Percentiles rank a stretch among this genome's conserved stretches.
Evolutionary conservation across 495 filamentous ascomycete genomes (phyloP).

Genomic region (Choiromyces venosus): DNA sequence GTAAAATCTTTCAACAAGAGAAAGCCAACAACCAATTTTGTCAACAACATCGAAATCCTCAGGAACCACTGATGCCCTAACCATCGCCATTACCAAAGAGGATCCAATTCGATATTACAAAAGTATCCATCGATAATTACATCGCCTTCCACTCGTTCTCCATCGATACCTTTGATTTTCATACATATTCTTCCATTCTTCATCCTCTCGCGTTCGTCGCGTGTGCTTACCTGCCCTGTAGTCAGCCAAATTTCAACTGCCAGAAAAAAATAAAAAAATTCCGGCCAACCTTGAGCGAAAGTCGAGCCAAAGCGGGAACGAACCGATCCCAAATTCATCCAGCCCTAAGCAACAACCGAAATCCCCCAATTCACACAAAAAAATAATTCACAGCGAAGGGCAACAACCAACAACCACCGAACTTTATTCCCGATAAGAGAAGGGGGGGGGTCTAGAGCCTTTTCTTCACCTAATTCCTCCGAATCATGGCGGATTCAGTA

Average conservation of each 20-base stretch:
- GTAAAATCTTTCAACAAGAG: too few species aligned
- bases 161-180: slow-evolving; percentile 22
- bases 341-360: slow-evolving; percentile 15
- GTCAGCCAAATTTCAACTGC: slow-evolving; percentile 19
- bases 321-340: slow-evolving; percentile 20
- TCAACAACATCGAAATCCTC: slow-evolving; percentile 2
- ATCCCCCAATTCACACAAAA: slow-evolving; percentile 8
- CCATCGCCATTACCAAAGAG: background rate
- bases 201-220: slow-evolving; percentile 28
- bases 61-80: slow-evolving; percentile 1
- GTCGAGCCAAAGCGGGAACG: slow-evolving; percentile 23
- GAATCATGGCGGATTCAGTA: slow-evolving; percentile 37
- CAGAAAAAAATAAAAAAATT: slow-evolving; percentile 17
- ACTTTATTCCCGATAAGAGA: slow-evolving; percentile 19
- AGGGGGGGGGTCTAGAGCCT: background rate
- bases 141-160: slow-evolving; percentile 20
- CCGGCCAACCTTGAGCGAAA: slow-evolving; percentile 1
- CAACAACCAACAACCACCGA: slow-evolving; percentile 7
- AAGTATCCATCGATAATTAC: slow-evolving; percentile 29
- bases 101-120: slow-evolving; percentile 11
- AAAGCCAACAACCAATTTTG: background rate
- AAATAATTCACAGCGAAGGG: slow-evolving; percentile 6
- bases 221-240: slow-evolving; percentile 33
- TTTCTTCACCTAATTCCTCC: slow-evolving; percentile 15
- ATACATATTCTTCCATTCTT: slow-evolving; percentile 31